These are phyloP conservation scores for Gossypium laxum DNA, from an alignment of 441 rosid genomes.

Conservation along the genomic window DNA sequence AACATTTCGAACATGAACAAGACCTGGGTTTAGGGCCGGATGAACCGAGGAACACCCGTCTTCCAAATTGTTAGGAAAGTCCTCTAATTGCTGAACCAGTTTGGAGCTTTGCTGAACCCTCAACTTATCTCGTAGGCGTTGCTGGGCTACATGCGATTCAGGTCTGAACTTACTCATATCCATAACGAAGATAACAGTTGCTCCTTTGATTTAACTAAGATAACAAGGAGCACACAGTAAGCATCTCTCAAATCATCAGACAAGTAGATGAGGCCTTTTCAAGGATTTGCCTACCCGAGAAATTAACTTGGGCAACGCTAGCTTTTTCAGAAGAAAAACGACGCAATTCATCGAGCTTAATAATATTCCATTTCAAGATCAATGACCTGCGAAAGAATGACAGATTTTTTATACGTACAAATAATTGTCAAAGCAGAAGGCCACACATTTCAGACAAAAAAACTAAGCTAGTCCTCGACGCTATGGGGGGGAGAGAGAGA, in stretches of 20 bases:
- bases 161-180: slow-evolving; percentile 26
- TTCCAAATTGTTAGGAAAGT: slow-evolving; percentile 19
- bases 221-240: not conserved
- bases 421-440: not conserved
- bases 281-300: not conserved
- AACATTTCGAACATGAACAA: slow-evolving; percentile 20
- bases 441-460: not conserved
- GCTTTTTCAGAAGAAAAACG: not conserved
- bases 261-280: not conserved
- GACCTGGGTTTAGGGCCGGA: slow-evolving; percentile 24
- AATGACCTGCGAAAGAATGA: not conserved
- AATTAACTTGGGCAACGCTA: not conserved
- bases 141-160: slow-evolving; percentile 40
- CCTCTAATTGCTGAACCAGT: slow-evolving; percentile 19
- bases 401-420: not conserved
- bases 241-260: not conserved
- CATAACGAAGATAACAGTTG: slow-evolving; percentile 15
- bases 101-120: slow-evolving; percentile 26
- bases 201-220: not conserved
- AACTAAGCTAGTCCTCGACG: not conserved
- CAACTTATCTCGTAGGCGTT: slow-evolving; percentile 40
- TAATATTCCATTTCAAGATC: not conserved
- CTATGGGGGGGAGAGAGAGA: not conserved
- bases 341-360: not conserved
- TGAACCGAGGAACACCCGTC: slow-evolving; percentile 17